Percentiles rank a stretch among this genome's conserved stretches.
Conservation (phyloP, 257 asterid species). For the Primulina huaijiensis region DNA sequence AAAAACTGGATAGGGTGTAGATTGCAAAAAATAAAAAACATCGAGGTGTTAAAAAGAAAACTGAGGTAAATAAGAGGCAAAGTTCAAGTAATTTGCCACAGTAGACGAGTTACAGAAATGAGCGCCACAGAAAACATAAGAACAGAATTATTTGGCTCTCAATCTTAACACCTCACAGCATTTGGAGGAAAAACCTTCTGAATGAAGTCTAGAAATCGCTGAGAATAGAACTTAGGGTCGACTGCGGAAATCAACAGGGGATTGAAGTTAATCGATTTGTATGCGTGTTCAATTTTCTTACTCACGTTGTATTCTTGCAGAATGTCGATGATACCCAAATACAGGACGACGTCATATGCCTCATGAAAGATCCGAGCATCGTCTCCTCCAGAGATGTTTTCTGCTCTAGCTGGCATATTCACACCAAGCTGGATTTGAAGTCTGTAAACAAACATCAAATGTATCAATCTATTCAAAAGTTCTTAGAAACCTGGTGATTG, state of each 20-base stretch:
- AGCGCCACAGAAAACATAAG: neutral
- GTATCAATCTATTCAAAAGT: too few relatives aligned
- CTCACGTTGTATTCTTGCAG: constrained; percentile 86
- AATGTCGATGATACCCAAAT: constrained; percentile 90
- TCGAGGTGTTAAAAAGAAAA: neutral
- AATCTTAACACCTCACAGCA: constrained; percentile 29
- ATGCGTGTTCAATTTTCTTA: constrained; percentile 86
- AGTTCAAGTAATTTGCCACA: neutral
- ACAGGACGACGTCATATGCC: constrained; percentile 83
- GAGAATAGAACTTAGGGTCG: constrained; percentile 83
- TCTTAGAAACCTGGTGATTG: neutral
- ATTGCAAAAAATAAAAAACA: neutral
- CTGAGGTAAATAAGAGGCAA: too few relatives aligned
- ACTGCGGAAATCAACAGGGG: constrained; percentile 85
- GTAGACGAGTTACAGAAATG: too few relatives aligned
- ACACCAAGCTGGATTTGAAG: constrained; percentile 98
- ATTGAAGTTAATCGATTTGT: constrained; percentile 78
- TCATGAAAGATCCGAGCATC: constrained; percentile 58
- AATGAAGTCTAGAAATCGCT: constrained; percentile 76
- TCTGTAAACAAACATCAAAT: constrained; percentile 39
- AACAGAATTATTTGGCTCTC: neutral
- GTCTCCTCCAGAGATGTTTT: constrained; percentile 47
- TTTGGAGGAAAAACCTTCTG: constrained; percentile 77
- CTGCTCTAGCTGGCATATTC: constrained; percentile 98
- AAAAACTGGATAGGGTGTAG: neutral